Percentiles rank a stretch among this genome's conserved stretches.
phyloP scores from a whole-genome alignment of 495 filamentous ascomycete genomes.

The Schizothecium vesticola region DNA sequence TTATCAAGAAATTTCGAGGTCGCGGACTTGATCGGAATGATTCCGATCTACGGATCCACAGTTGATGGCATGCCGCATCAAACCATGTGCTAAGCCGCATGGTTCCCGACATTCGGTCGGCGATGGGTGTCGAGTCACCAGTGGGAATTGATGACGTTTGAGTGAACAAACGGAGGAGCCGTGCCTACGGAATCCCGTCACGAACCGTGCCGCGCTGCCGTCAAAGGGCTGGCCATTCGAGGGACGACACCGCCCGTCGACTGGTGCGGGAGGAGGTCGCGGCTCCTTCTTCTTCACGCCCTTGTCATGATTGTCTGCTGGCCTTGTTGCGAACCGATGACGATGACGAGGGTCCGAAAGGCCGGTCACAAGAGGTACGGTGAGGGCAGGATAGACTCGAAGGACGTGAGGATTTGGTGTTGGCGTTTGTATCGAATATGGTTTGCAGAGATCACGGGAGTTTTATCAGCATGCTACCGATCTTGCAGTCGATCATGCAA shows the following conservation, averaged over 20 bases:
- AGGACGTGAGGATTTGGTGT: neutral
- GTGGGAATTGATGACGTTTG: neutral
- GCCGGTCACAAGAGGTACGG: too few relatives aligned
- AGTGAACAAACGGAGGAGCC: neutral
- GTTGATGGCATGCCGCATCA: neutral
- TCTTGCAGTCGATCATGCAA: neutral
- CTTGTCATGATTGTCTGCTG: neutral
- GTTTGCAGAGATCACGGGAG: neutral
- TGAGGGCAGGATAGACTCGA: too few relatives aligned
- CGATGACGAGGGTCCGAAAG: too few relatives aligned
- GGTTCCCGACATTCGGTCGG: neutral
- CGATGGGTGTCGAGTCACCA: neutral
- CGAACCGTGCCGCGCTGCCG: neutral
- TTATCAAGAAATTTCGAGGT: neutral
- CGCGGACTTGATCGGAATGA: neutral
- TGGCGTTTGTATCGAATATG: neutral
- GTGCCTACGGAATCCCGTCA: neutral
- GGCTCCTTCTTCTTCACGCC: neutral
- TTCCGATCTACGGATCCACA: neutral
- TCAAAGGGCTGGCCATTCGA: neutral
- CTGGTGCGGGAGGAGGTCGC: too few relatives aligned
- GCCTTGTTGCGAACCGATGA: neutral
- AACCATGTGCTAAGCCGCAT: neutral
- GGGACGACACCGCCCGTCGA: neutral
- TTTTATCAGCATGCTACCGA: neutral